A percentile compares a stretch with the other conserved stretches of the same genome.
Evolutionary conservation across 2,329 filamentous ascomycete species (phyloP).

Genomic region (Emergomyces pasteurianus): DNA sequence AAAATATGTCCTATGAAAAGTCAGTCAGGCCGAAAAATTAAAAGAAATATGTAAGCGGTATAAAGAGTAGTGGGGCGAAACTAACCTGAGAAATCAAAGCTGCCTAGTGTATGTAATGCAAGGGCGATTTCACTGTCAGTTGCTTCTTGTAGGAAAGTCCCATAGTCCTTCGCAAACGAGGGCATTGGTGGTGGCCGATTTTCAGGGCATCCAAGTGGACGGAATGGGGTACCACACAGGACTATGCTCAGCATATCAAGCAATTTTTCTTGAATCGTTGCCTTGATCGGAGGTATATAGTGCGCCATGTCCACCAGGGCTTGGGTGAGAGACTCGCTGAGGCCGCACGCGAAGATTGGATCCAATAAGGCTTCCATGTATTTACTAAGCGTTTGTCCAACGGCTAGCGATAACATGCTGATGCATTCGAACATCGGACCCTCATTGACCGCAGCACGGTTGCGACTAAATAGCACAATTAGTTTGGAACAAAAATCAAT

Average conservation of each 20-base stretch:
- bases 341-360: constrained; percentile 90
- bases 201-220: constrained; percentile 80
- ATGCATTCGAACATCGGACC: constrained; percentile 92
- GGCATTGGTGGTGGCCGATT: constrained; percentile 72
- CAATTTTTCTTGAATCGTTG: constrained; percentile 83
- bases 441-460: constrained; percentile 46
- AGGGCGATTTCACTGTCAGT: constrained; percentile 81
- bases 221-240: constrained; percentile 82
- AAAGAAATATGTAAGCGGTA: neutral
- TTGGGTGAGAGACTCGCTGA: constrained; percentile 87
- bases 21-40: constrained; percentile 10
- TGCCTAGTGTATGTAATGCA: constrained; percentile 89
- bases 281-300: constrained; percentile 89
- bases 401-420: constrained; percentile 87
- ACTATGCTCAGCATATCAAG: constrained; percentile 92
- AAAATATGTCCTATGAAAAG: constrained; percentile 58
- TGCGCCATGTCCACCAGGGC: constrained; percentile 97
- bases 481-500: constrained; percentile 4
- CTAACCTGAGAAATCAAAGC: constrained; percentile 72
- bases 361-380: constrained; percentile 94
- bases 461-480: constrained; percentile 34
- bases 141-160: constrained; percentile 66
- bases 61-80: constrained; percentile 8
- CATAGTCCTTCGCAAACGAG: constrained; percentile 77
- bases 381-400: constrained; percentile 93